phyloP scores from a whole-genome alignment of 352 stramenopile species.

The Globisporangium yorkense region DNA sequence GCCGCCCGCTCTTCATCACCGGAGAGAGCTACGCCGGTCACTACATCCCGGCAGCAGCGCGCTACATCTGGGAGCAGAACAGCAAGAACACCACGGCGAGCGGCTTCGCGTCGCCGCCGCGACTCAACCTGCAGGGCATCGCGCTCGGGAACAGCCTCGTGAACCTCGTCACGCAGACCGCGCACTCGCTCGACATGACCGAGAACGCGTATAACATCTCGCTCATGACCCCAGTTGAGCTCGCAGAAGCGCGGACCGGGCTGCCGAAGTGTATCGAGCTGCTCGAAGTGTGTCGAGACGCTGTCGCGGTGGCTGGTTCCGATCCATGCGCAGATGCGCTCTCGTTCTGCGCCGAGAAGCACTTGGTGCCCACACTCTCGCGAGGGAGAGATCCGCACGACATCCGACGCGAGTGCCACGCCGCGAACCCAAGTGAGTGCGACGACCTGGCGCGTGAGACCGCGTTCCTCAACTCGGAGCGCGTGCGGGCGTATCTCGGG shows the following conservation, averaged over 20 bases:
- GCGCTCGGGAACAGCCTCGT: conserved; percentile 34
- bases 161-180: conserved; percentile 22
- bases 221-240: conserved; percentile 26
- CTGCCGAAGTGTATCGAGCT: too few species aligned
- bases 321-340: neutral
- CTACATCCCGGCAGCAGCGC: conserved; percentile 28
- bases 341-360: neutral
- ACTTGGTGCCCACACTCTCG: neutral
- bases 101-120: neutral
- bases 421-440: neutral
- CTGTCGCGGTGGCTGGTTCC: too few species aligned
- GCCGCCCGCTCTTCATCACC: conserved; percentile 23
- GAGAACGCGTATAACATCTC: conserved; percentile 68
- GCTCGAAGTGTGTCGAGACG: too few species aligned
- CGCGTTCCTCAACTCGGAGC: neutral
- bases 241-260: conserved; percentile 4
- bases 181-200: conserved; percentile 50
- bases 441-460: neutral
- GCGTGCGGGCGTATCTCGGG: neutral
- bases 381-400: conserved; percentile 40
- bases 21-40: conserved; percentile 35
- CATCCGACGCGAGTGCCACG: neutral
- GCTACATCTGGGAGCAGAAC: conserved; percentile 22
- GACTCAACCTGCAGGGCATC: conserved; percentile 30
- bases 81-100: neutral